Evolutionary conservation across 371 early-diverging fungal genomes (phyloP).

Genomic region (Mortierella sp.): DNA sequence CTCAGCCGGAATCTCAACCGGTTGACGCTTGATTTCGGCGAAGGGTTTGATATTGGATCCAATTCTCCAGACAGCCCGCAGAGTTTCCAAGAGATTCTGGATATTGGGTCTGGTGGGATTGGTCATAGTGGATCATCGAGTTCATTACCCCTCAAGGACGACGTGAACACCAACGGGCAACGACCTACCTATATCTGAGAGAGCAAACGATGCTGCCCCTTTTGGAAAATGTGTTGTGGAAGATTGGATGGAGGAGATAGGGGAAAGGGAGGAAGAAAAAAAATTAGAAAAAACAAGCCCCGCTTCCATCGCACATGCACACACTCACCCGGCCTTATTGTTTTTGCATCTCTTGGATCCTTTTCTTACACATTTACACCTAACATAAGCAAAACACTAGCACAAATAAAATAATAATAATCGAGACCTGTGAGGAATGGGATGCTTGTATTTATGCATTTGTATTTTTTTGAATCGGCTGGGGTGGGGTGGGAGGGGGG

Average conservation of each 20-base stretch:
- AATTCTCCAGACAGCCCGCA: constrained; percentile 53
- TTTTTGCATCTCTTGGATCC: background rate
- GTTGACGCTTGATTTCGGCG: constrained; percentile 50
- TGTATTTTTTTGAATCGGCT: background rate
- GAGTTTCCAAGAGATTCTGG: constrained; percentile 54
- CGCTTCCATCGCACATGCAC: background rate
- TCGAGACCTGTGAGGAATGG: too few species aligned
- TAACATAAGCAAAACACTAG: background rate
- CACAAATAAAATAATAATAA: constrained; percentile 9
- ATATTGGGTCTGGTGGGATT: constrained; percentile 39
- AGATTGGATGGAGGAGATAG: background rate
- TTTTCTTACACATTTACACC: background rate
- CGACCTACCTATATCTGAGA: constrained; percentile 35
- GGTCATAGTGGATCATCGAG: constrained; percentile 42
- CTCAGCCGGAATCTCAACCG: constrained; percentile 40
- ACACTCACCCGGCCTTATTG: background rate
- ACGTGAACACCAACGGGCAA: constrained; percentile 16
- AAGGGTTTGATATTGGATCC: constrained; percentile 43
- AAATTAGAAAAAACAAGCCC: background rate
- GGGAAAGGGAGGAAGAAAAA: background rate
- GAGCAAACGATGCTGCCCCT: background rate
- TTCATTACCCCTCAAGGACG: constrained; percentile 46
- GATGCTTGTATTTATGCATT: background rate
- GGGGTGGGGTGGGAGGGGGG: background rate
- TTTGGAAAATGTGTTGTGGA: background rate